phyloP scores from a whole-genome alignment of 352 stramenopile species.

The Elongisporangium senticosum region DNA sequence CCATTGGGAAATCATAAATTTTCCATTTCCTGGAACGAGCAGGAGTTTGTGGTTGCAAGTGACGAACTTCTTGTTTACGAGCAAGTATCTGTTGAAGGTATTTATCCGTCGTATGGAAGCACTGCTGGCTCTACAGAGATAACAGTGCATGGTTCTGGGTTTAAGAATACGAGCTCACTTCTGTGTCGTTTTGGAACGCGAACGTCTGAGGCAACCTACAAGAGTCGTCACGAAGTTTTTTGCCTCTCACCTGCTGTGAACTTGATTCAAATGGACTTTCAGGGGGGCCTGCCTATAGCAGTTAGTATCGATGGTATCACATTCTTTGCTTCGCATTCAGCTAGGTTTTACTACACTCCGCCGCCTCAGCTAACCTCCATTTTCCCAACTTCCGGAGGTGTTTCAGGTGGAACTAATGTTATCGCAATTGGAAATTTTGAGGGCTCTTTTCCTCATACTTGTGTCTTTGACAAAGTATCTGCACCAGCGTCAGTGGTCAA shows the following conservation, averaged over 20 bases:
- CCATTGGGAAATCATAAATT: conserved; percentile 23
- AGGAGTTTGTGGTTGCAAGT: conserved; percentile 15
- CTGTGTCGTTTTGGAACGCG: conserved; percentile 23
- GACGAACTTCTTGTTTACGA: conserved; percentile 13
- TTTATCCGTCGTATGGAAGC: conserved; percentile 17
- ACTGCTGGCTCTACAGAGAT: conserved; percentile 10
- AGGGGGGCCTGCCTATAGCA: conserved; percentile 8
- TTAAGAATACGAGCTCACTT: conserved; percentile 9
- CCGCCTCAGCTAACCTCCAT: conserved; percentile 10
- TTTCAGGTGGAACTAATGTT: conserved; percentile 18
- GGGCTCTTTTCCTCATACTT: conserved; percentile 19
- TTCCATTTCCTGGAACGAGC: conserved; percentile 29
- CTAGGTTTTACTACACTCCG: conserved; percentile 18
- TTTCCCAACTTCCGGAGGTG: conserved; percentile 16
- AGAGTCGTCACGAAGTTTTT: conserved; percentile 18
- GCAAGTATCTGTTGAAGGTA: conserved; percentile 11
- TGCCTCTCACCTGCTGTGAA: conserved; percentile 12
- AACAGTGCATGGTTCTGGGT: conserved; percentile 20
- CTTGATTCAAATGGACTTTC: background rate
- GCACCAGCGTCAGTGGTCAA: conserved; percentile 13
- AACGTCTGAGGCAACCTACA: conserved; percentile 9
- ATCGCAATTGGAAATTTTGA: conserved; percentile 15
- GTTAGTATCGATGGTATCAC: conserved; percentile 22
- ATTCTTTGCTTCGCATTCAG: conserved; percentile 12
- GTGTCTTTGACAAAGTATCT: conserved; percentile 10